Evolutionary conservation across 352 stramenopile genomes (phyloP), one percentile per base, ranked within the genome.

Genomic region (Pythium aphanidermatum): DNA sequence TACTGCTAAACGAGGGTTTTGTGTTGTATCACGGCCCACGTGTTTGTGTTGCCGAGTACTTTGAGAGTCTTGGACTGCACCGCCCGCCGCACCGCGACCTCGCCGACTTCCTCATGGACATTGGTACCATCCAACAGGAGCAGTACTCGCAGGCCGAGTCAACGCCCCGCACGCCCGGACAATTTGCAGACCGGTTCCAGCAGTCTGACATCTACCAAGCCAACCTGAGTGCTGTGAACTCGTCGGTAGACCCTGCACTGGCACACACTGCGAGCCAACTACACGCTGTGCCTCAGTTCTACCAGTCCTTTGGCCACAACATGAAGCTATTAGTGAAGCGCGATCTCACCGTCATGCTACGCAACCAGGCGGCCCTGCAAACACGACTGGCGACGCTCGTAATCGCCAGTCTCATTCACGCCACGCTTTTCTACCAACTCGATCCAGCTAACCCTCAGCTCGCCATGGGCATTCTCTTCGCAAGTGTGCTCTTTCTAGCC

Each of bases 391-490:
- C 67, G 24, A 77, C 74, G 64, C 38, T 63, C 0, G 36, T 77
- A 2, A 36, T 82, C 25, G 74, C 78, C 51, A 69, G 65, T 2
- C 29, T 83, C 3, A 57, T 83, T 13, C 67, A 80, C 38, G 65
- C 55, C 14, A 69, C 53, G 16, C 56, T 36, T 2, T 83, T 83
- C 34, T 81, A 70, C 50, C 39, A 82, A 2, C 56, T 73, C n/a
- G 54, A 76, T 13, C 44, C 59, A 4, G 64, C 60, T 3, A 44
- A 75, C 3, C 43, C 54, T 2, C 62, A 79, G 36, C 42, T 72
- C 28, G 51, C 79, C 25, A 71, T 95, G 39, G 84, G 88, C 17
- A 58, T 92, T 5, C 93, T 95, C 43, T 97, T 74, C 78, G 46
- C 64, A 1, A 45, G 65, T 5, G 58, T 86, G n/a, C 73, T 96